Base-by-base conservation (phyloP, 495 filamentous ascomycete species). In the Gamarada debralockiae region DNA sequence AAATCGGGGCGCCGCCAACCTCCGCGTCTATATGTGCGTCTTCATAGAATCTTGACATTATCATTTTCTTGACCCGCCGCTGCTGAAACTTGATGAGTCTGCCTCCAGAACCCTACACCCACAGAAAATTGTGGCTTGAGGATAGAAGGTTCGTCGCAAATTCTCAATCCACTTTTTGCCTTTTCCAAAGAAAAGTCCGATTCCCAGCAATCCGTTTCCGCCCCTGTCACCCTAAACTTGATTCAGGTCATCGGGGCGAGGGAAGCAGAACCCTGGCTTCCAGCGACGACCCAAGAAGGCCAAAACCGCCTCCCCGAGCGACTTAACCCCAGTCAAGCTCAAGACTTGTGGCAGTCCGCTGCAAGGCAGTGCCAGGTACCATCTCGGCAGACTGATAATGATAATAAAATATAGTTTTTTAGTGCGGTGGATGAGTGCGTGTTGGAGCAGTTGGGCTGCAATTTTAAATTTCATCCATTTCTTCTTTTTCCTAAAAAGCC, bases 131-230 rank as follows among this genome's bases (percentile, higher is more conserved):
- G 34, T 31, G 51, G 41, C 42, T 39, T 27, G 41, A 31, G 17
- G 6, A 36, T 23, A 50, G 23, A 25, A 25, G 23, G 22, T 49
- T 18, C n/a, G n/a, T n/a, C n/a, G 27, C 18, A 10, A 27, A 27
- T 14, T 14, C 29, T 48, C 15, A 8, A 34, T 34, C n/a, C 25
- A 20, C 25, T n/a, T 17, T 14, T 22, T 21, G 23, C 40, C 8
- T 4, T 24, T 13, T 15, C 37, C 37, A 29, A 52, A 17, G 13
- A 27, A 38, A 38, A 50, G 31, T 42, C 37, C 27, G 12, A 53
- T 50, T 57, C 50, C 58, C 58, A 57, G 50, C 49, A 48, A 22
- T 50, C 44, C 36, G 58, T 57, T 53, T 60, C 48, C 14, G 29
- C 58, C 53, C 49, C 39, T 44, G 39, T 25, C 3, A n/a, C 13